Evolutionary conservation across 805 yeast species (phyloP), one percentile per base, ranked within the genome.

Genomic region (Candida manassasensis): DNA sequence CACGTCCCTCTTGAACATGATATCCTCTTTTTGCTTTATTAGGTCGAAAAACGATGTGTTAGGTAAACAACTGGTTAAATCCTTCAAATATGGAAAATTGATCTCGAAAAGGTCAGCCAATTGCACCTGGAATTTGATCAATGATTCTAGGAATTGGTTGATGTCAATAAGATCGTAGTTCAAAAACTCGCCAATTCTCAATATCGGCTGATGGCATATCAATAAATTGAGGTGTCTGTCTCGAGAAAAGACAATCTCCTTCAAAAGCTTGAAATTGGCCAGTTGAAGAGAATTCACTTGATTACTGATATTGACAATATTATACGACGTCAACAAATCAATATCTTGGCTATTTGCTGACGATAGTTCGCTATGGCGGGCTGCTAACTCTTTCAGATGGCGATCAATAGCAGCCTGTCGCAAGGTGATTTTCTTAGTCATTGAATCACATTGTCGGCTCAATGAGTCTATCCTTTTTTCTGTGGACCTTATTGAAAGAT

Each of bases 11-110:
- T 52, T 52, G 6, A 51, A 29, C 43, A 65, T 48, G 31, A 52
- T 41, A 32, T 47, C 40, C 41, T 63, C 66, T 36, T 62, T 63
- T 27, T 50, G 50, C 32, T 59, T 60, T 4, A 67, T 56, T 15
- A 62, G 44, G 16, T 50, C 44, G 26, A 48, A 55, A 38, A 55
- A 56, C 9, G 43, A 46, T 7, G 48, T 29, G 32, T 50, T 47
- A 2, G 63, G 63, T 13, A 57, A 36, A 22, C 38, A 47, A 16
- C 27, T 36, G 9, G 13, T 21, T 19, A 57, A 39, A 33, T 57
- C 62, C 6, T 36, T 33, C n/a, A 56, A 35, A 27, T 61, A 55
- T 2, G 62, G 63, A 10, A 57, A 31, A 14, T 42, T 29, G 4
- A 47, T 18, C 7, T 49, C 42, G 43, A 49, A 60, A 43, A 46